Conservation (phyloP, 202 grass and related monocot species). For the Musa balbisiana region DNA sequence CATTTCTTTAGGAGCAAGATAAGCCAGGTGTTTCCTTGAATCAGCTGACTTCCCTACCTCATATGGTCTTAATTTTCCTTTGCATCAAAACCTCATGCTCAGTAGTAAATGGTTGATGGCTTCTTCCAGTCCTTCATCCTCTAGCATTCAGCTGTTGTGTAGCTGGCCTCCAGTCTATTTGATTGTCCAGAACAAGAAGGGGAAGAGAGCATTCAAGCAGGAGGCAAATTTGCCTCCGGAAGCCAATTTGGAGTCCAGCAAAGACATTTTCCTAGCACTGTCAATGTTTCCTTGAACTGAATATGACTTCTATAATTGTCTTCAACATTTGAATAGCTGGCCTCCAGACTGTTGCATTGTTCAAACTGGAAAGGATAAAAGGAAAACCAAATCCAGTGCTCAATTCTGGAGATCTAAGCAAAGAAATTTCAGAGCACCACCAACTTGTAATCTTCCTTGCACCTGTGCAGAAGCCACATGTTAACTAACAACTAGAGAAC, state of each 20-base stretch:
- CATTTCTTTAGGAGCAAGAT: conserved; percentile 27
- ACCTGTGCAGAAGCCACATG: neutral
- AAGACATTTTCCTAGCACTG: no score
- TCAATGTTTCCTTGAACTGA: no score
- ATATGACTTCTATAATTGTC: no score
- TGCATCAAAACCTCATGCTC: neutral
- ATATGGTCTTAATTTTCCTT: neutral
- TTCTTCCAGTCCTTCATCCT: no score
- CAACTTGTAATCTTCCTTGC: neutral
- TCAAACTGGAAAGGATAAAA: neutral
- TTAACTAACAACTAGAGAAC: no score
- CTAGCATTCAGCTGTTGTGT: neutral
- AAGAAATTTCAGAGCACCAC: neutral
- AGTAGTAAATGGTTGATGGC: neutral
- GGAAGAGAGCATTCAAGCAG: neutral
- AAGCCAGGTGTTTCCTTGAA: conserved; percentile 15
- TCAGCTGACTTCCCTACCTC: neutral
- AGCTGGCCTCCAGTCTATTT: neutral
- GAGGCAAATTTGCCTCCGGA: neutral
- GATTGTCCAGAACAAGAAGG: neutral
- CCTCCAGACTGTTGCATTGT: neutral
- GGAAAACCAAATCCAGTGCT: neutral
- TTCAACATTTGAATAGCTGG: neutral
- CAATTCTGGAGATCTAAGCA: neutral
- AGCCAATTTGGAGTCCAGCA: neutral